Base-by-base conservation (phyloP, 345 rosid genomes). In the Microthlaspi erraticum region DNA sequence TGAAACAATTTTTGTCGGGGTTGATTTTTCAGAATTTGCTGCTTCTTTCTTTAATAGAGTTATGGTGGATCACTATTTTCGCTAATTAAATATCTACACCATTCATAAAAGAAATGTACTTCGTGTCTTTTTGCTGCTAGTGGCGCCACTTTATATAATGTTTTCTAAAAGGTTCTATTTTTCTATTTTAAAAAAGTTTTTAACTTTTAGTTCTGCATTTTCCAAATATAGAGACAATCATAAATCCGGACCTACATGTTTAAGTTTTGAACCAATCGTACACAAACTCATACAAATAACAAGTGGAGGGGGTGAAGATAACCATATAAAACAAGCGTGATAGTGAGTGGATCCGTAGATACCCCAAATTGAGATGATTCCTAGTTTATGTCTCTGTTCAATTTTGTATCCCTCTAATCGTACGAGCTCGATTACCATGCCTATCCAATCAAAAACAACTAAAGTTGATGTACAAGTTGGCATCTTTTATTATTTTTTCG, bases 361-460 rank as follows among this genome's bases (percentile, higher is more conserved):
- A 29, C 43, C 60, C 36, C 36, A 50, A 39, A 32, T 29, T 60
- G 17, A 60, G 20, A 60, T 31, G 66, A 48, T 58, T 59, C 23
- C 11, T 41, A 60, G 23, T 49, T 52, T 46, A 57, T 26, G 3
- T 70, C 34, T 60, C 8, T 49, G 7, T 70, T 16, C 20, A 59
- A 6, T 23, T 8, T 44, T 26, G 38, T 29, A 20, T 26, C 50
- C 9, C 13, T 69, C 66, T 37, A 13, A 13, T 60, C 39, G 51
- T 60, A 49, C 66, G 60, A 70, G 51, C 38, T 23, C 60, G 66
- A 60, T 49, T 60, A 60, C 60, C 57, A 36, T 7, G 49, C 50
- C 59, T 52, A 57, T 46, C 64, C 66, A 58, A 69, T 48, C 49
- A 69, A 10, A 23, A 34, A 46, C 12, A 65, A 4, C 16, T 41